These are phyloP conservation scores for Xylaria sp. DNA, from an alignment of 2,329 filamentous ascomycete genomes.

Conservation along the genomic window DNA sequence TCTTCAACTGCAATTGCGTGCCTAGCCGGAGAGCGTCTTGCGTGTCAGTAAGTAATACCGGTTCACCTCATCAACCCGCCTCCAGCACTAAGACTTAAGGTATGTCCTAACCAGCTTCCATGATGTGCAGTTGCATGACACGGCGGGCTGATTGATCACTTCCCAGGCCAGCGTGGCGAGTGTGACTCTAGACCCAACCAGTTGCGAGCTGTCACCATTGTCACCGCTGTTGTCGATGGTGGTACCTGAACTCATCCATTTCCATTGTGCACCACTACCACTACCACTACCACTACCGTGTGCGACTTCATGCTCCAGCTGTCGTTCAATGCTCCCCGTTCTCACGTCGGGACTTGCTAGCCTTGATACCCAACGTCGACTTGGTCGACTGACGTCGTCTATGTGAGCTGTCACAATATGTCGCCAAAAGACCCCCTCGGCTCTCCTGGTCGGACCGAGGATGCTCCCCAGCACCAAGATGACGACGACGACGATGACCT, in stretches of 20 bases:
- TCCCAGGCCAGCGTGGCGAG: neutral
- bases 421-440: neutral
- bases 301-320: neutral
- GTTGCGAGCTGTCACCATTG: neutral
- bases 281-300: neutral
- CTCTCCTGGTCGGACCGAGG: slow-evolving; percentile 1
- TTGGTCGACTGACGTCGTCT: neutral
- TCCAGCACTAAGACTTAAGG: neutral
- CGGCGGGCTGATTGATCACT: neutral
- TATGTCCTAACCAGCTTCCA: neutral
- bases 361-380: neutral
- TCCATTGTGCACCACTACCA: neutral
- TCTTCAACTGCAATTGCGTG: neutral
- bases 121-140: neutral
- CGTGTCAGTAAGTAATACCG: neutral
- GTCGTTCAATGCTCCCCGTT: neutral
- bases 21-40: neutral
- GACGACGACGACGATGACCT: slow-evolving; percentile 55
- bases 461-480: slow-evolving; percentile 1
- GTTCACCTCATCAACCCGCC: neutral
- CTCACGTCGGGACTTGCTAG: neutral
- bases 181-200: neutral
- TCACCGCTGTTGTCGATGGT: neutral
- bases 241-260: neutral
- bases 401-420: slow-evolving; percentile 9